Percentiles rank a stretch among this genome's conserved stretches.
Conservation (phyloP, 1,284 basidiomycete species). For the Lentinula novae-zelandiae region DNA sequence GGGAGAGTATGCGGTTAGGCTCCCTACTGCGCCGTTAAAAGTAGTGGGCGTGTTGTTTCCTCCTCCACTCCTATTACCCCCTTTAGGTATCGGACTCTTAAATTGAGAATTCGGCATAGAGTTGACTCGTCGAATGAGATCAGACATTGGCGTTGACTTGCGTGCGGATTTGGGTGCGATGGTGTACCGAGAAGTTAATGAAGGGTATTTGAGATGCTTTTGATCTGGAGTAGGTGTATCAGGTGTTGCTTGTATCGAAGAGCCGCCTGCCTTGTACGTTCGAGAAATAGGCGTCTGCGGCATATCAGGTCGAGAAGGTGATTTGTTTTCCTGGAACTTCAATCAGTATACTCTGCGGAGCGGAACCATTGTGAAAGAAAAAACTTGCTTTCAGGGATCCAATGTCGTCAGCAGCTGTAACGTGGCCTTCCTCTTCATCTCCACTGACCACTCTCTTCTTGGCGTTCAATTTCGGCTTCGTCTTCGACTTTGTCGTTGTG, state of each 20-base stretch:
- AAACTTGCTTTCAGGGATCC: not conserved
- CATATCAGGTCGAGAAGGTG: not conserved
- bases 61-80: not conserved
- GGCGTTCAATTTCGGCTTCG: constrained; percentile 8
- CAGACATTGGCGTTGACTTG: constrained; percentile 62
- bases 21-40: constrained; percentile 1
- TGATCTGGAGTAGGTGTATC: constrained; percentile 8
- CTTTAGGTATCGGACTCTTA: constrained; percentile 27
- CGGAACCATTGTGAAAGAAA: not conserved
- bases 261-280: not conserved
- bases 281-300: not conserved
- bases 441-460: not conserved
- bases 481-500: not conserved
- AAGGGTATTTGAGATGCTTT: constrained; percentile 3
- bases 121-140: constrained; percentile 68
- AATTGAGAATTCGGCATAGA: constrained; percentile 64
- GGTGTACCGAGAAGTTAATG: constrained; percentile 33
- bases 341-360: not conserved
- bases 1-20: constrained; percentile 51
- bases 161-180: constrained; percentile 33
- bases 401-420: too few species aligned
- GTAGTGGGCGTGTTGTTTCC: not conserved
- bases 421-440: not conserved
- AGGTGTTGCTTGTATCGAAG: not conserved
- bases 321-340: constrained; percentile 2